A percentile compares a stretch with the other conserved stretches of the same genome.
phyloP scores from a whole-genome alignment of 345 rosid species.

The Camelina sativa region DNA sequence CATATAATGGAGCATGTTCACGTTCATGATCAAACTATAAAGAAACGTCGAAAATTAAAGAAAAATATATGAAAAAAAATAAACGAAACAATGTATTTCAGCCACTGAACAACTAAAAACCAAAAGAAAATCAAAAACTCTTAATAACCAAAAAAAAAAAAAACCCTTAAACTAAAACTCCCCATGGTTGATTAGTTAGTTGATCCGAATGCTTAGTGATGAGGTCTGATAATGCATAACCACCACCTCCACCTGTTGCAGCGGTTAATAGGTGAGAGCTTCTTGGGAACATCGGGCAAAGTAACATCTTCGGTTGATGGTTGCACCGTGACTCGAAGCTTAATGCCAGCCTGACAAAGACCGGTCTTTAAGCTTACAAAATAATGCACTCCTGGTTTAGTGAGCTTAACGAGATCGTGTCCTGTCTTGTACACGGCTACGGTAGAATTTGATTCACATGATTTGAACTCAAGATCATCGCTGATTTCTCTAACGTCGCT shows the following conservation, averaged over 20 bases:
- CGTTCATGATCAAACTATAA: neutral
- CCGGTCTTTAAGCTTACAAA: no score
- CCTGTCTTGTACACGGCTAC: no score
- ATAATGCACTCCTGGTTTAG: no score
- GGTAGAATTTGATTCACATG: no score
- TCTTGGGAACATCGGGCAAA: neutral
- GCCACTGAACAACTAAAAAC: no score
- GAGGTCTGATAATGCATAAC: neutral
- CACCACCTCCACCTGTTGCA: neutral
- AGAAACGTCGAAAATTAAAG: neutral
- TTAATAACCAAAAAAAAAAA: neutral
- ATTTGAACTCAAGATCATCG: no score
- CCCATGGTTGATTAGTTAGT: no score
- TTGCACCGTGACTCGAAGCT: slow-evolving; percentile 1
- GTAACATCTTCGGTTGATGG: neutral
- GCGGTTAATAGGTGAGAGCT: neutral
- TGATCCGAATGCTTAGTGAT: neutral
- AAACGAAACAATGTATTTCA: neutral
- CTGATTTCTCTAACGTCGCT: no score
- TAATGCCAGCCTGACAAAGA: neutral
- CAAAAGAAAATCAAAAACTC: neutral
- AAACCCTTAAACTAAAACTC: neutral
- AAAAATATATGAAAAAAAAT: neutral
- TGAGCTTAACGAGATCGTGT: no score
- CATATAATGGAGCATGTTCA: neutral